Base-by-base conservation (phyloP, 768 basidiomycete genomes). In the Macrolepiota fuliginosa region DNA sequence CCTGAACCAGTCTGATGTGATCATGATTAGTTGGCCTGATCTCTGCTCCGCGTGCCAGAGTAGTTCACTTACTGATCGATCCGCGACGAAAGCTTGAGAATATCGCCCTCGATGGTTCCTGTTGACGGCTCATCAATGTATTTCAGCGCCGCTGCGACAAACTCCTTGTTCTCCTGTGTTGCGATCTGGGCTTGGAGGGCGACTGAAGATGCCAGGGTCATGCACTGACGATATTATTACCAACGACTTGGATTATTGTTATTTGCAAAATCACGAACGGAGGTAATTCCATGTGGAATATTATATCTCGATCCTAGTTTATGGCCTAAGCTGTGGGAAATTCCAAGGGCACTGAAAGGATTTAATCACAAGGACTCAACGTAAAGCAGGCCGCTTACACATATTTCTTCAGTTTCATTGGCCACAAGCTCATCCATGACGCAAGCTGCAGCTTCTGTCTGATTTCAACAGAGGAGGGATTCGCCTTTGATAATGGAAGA, bases 281-380 rank as follows among this genome's bases (percentile, higher is more conserved):
- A 91, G 3, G 91, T 92, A 63, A 91, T 88, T 9, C 91, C 91
- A 70, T 94, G 91, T 22, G 90, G 89, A 59, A 94, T 91, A 55
- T 79, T 74, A 67, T 92, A 93, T 46, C 77, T 76, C 17, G 89
- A 89, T 2, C 90, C 91, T 11, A 91, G 79, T 67, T 81, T 85
- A 70, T 91, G 89, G 4, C 90, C 90, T 4, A 93, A 79, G 2
- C 85, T 75, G 72, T 93, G 91, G 27, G 90, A 92, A 19, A 92
- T 76, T 27, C 91, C 91, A n/a, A 90, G 68, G 4, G 88, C 73
- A 67, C 85, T 91, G 65, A 10, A 47, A 45, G 42, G 49, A 27
- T 51, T 53, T 47, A 35, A 19, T 36, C 25, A n/a, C 40, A 13
- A 37, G 15, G 39, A 25, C 42, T 15, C 19, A 49, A 5, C 24